Evolutionary conservation across 208 protist genomes (phyloP), one percentile per base, ranked within the genome.

Genomic region (Leishmania martiniquensis): DNA sequence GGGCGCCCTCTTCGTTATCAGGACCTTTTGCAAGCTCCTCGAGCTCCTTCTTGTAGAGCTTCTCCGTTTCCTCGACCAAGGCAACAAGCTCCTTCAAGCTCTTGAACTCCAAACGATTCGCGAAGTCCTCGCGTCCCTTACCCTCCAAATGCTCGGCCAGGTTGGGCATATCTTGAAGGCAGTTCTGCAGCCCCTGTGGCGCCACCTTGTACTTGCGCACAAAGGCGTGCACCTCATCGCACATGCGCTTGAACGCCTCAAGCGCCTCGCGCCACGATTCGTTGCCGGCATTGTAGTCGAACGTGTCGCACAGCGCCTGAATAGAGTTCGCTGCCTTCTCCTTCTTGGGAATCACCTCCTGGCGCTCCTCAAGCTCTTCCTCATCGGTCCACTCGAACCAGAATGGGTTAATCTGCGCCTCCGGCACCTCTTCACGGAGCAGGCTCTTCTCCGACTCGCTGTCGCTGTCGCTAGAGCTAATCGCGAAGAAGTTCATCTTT

Each of bases 361-460:
- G 76, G 47, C 81, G 65, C 66, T 92, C 93, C 62, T 93, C 87
- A 45, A 85, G 85, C 68, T 93, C 89, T 37, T 95, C 92, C 51
- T 93, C 90, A 70, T 96, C 90, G 51, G 91, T 93, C 55, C 87
- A 63, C 70, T 92, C 87, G 79, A 93, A 91, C 93, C 93, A 96
- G 76, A 85, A 87, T 17, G 89, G 76, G 73, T 91, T 85, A 72
- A 93, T 91, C 52, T 93, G 85, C 42, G 87, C 70, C 71, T 86
- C 87, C n/a, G 83, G 54, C 47, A 83, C 84, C 15, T 86, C 86
- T 66, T 92, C 87, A 45, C 84, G 77, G 34, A 86, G 72, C 34
- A 91, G 37, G 78, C 85, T 87, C 62, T 85, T 75, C 66, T 93
- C 83, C 39, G 76, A 75, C 76, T 90, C 89, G 37, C 77, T 83